A percentile compares a stretch with the other conserved stretches of the same genome.
Evolutionary conservation across 2,329 filamentous ascomycete species (phyloP).

Genomic region (Delphinella strobiligena): DNA sequence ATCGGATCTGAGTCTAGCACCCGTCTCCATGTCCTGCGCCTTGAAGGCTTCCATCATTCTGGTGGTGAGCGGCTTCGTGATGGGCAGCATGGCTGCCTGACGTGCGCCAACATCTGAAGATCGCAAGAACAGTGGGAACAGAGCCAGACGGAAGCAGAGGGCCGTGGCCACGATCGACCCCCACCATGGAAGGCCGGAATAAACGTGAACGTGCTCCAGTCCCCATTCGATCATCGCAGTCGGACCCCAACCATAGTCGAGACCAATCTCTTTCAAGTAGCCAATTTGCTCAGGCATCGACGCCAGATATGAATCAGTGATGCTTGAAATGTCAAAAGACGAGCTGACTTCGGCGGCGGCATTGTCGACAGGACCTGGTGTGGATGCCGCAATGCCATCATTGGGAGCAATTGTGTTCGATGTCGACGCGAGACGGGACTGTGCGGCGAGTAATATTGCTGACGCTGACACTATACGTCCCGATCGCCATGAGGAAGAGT

Average conservation of each 20-base stretch:
- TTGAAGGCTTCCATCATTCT: slow-evolving; percentile 37
- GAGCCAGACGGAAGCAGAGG: slow-evolving; percentile 48
- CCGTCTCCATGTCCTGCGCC: slow-evolving; percentile 34
- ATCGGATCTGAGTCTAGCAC: slow-evolving; percentile 36
- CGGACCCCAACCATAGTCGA: slow-evolving; percentile 79
- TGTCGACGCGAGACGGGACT: slow-evolving; percentile 10
- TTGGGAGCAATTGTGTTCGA: slow-evolving; percentile 2
- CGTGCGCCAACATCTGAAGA: slow-evolving; percentile 52
- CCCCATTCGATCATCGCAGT: slow-evolving; percentile 61
- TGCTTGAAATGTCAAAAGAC: slow-evolving; percentile 2
- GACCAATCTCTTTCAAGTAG: slow-evolving; percentile 67
- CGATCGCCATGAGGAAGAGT: not conserved
- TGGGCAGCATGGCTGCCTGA: slow-evolving; percentile 48
- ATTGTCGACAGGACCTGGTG: slow-evolving; percentile 3
- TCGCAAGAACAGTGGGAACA: slow-evolving; percentile 54
- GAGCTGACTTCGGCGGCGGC: slow-evolving; percentile 2
- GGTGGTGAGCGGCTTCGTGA: slow-evolving; percentile 43
- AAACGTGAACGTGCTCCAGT: slow-evolving; percentile 75
- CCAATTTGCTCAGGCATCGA: slow-evolving; percentile 52
- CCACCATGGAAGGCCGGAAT: slow-evolving; percentile 69
- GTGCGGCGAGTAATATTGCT: slow-evolving; percentile 6
- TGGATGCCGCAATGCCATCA: slow-evolving; percentile 1
- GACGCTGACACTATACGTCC: slow-evolving; percentile 2
- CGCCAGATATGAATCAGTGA: slow-evolving; percentile 1
- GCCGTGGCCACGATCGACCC: slow-evolving; percentile 56